Evolutionary conservation across 441 rosid species (phyloP).

Genomic region (Macaranga tanarius): DNA sequence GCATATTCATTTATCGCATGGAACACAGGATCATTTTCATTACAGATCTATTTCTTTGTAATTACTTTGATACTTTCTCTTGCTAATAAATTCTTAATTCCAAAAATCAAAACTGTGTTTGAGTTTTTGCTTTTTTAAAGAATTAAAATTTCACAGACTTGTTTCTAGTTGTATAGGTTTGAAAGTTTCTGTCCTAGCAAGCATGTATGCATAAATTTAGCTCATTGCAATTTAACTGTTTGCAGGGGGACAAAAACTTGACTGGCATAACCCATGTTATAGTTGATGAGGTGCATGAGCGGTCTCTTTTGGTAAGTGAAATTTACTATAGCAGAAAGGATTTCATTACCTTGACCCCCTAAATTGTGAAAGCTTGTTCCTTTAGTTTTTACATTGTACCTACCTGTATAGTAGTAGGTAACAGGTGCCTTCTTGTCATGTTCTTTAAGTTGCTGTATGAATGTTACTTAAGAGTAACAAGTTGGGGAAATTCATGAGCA

Average conservation of each 20-base stretch:
- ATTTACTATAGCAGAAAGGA: background rate
- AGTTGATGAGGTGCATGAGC: conserved; percentile 97
- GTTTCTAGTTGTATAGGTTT: background rate
- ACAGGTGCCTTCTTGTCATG: background rate
- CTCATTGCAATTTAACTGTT: conserved; percentile 9
- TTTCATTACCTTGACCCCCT: background rate
- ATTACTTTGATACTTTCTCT: background rate
- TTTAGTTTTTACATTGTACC: background rate
- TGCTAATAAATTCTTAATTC: background rate
- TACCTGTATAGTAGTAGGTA: background rate
- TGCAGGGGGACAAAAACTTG: conserved; percentile 78
- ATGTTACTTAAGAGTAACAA: background rate
- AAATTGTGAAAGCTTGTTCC: background rate
- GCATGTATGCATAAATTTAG: background rate
- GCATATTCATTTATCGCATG: background rate
- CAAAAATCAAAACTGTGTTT: background rate
- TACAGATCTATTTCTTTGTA: background rate
- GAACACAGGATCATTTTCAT: background rate
- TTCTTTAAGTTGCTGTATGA: background rate
- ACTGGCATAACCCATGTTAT: conserved; percentile 81
- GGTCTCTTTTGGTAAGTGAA: conserved; percentile 81
- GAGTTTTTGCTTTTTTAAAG: background rate
- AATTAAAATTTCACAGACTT: background rate
- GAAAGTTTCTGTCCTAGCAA: background rate
- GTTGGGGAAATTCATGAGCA: background rate